phyloP scores from a whole-genome alignment of 345 rosid species.

The Salix purpurea region DNA sequence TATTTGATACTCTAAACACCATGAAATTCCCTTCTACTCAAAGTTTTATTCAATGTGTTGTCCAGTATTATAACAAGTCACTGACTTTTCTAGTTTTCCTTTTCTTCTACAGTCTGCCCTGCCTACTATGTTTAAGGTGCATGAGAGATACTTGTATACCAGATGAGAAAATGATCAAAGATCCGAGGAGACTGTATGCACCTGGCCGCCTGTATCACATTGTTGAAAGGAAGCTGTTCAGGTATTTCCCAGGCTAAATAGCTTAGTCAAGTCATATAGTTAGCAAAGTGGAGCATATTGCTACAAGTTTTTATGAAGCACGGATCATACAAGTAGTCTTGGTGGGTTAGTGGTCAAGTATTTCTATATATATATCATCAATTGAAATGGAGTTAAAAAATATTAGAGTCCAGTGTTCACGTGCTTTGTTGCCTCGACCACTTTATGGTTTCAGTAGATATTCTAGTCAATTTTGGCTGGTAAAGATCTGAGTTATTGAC shows the following conservation, averaged over 20 bases:
- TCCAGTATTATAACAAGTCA: not conserved
- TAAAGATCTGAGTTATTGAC: not conserved
- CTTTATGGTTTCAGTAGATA: not conserved
- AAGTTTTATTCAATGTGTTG: not conserved
- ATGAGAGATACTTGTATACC: conserved; percentile 91
- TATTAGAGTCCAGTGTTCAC: not conserved
- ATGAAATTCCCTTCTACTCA: not conserved
- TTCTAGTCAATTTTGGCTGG: not conserved
- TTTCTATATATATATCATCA: not conserved
- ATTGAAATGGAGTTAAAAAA: not conserved
- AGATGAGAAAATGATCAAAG: conserved; percentile 81
- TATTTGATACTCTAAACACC: not conserved
- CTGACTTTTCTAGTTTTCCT: conserved; percentile 10
- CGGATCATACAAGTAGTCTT: too few species aligned
- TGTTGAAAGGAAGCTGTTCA: conserved; percentile 81
- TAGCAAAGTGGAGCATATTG: not conserved
- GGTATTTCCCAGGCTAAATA: conserved; percentile 36
- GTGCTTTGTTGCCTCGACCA: not conserved
- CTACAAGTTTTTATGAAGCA: not conserved
- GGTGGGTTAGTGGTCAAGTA: not conserved
- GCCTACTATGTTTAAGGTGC: conserved; percentile 75
- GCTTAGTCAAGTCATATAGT: not conserved
- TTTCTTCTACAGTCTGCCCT: conserved; percentile 68
- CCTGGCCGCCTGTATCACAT: conserved; percentile 98
- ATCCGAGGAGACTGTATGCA: conserved; percentile 92